Conservation (phyloP, 352 stramenopile genomes). For the Phytophthora constricta region DNA sequence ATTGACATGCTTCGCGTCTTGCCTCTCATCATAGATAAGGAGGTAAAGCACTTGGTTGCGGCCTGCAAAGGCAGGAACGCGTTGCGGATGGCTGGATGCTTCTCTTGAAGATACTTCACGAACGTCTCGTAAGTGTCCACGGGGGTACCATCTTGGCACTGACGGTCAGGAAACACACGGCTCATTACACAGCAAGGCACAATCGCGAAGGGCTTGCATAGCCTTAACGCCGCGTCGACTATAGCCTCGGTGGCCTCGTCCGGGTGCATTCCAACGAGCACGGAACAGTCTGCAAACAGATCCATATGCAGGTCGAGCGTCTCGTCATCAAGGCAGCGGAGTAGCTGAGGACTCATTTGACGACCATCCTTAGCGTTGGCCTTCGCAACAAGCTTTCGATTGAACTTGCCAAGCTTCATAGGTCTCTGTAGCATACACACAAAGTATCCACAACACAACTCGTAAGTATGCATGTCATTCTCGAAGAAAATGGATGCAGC, state of each 20-base stretch:
- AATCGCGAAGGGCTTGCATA: slow-evolving; percentile 94
- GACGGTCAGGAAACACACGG: slow-evolving; percentile 87
- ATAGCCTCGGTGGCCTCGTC: slow-evolving; percentile 97
- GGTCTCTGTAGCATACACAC: slow-evolving; percentile 51
- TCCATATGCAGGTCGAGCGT: slow-evolving; percentile 51
- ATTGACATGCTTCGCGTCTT: neutral
- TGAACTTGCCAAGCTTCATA: slow-evolving; percentile 81
- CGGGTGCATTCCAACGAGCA: slow-evolving; percentile 95
- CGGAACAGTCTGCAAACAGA: slow-evolving; percentile 81
- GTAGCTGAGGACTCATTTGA: slow-evolving; percentile 60
- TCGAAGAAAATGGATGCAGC: too few species aligned
- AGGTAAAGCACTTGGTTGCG: slow-evolving; percentile 89
- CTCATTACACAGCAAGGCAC: slow-evolving; percentile 98
- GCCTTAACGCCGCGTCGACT: slow-evolving; percentile 89
- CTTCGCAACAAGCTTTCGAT: slow-evolving; percentile 69
- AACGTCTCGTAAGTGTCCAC: slow-evolving; percentile 88
- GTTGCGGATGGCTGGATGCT: slow-evolving; percentile 67
- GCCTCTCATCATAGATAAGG: slow-evolving; percentile 54
- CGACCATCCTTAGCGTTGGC: slow-evolving; percentile 32
- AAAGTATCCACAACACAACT: too few species aligned
- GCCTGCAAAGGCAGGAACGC: slow-evolving; percentile 83
- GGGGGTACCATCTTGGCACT: slow-evolving; percentile 55
- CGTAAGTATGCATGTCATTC: too few species aligned
- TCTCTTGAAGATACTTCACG: slow-evolving; percentile 82
- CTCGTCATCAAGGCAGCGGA: slow-evolving; percentile 64